phyloP scores from a whole-genome alignment of 495 filamentous ascomycete species.

The Aspergillus haitiensis region DNA sequence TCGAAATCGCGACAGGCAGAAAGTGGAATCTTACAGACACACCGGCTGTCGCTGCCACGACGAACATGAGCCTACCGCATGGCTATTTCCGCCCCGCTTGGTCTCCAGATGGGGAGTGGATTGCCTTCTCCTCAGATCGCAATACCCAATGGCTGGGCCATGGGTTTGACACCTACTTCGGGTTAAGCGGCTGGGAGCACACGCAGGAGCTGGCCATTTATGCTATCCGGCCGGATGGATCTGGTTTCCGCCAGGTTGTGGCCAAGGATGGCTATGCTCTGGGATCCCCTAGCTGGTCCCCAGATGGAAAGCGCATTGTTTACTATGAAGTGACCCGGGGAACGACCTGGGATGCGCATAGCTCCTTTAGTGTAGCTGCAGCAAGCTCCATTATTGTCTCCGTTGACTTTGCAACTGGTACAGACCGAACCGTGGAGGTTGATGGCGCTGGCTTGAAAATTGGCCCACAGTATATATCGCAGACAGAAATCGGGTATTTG shows the following conservation, averaged over 20 bases:
- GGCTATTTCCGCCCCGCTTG: conserved; percentile 38
- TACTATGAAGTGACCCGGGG: conserved; percentile 34
- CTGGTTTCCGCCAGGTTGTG: conserved; percentile 27
- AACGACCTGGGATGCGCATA: conserved; percentile 32
- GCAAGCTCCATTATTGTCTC: conserved; percentile 29
- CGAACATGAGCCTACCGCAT: too few relatives aligned
- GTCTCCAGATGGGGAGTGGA: conserved; percentile 32
- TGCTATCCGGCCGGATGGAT: conserved; percentile 29
- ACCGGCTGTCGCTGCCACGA: too few relatives aligned
- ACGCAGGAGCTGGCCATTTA: conserved; percentile 37
- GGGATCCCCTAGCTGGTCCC: conserved; percentile 34
- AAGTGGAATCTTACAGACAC: too few relatives aligned
- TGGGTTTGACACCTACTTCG: conserved; percentile 21
- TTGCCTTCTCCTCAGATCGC: conserved; percentile 29
- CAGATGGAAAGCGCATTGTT: conserved; percentile 29
- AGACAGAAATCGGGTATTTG: conserved; percentile 28
- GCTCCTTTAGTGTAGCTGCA: conserved; percentile 19
- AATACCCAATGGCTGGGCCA: conserved; percentile 31
- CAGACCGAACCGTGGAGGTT: conserved; percentile 21
- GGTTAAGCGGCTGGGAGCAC: conserved; percentile 32
- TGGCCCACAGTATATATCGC: conserved; percentile 28
- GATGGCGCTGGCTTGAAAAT: conserved; percentile 26
- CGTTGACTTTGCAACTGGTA: conserved; percentile 27
- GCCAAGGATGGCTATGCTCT: conserved; percentile 21
- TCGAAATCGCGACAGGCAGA: too few relatives aligned